Base-by-base conservation (phyloP, 2,329 filamentous ascomycete genomes). In the Alternaria metachromatica region DNA sequence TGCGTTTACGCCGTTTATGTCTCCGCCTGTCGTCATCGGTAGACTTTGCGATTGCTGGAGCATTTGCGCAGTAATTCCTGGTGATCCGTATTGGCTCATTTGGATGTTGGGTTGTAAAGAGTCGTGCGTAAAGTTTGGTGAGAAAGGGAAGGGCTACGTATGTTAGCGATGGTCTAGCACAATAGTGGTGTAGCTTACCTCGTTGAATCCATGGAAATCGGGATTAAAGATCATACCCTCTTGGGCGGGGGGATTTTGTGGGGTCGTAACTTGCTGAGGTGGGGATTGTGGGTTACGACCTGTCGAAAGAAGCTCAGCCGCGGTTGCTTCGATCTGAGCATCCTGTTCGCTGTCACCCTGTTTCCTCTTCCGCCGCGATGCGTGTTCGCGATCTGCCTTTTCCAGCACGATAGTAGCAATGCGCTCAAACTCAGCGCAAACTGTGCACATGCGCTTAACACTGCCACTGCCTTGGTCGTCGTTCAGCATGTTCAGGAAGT, bases 381-480 rank as follows among this genome's bases (percentile, higher is more conserved):
- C 87, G 37, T 92, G 88, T 55, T 98, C 95, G 74, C 91, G 93
- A 76, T 98, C 95, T 0, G 93, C 88, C 78, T 94, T 97, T 63
- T 98, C 95, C 49, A 98, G 89, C 9, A 97, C 93, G 4, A 94
- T 89, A 75, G 91, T 93, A 37, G 94, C 94, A 68, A 99, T 97
- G 62, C 96, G 89, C 79, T 97, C 94, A 72, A 99, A 99, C 75
- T 99, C 96, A n/a, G 92, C 89, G 79, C 95, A 98, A 1, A 98
- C 91, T 23, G 90, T 91, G 18, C 97, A 87, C 93, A 98, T 98
- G 54, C 96, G 92, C 77, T 93, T 93, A 6, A 98, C 93, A 72
- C 93, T 94, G 45, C 94, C 92, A 62, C 94, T 96, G 61, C 94
- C 92, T 67, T 94, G 92, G 72, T 98, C 95, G 37, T 91, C 88